phyloP scores from a whole-genome alignment of 2,329 filamentous ascomycete species.

The Trichophyton simii region DNA sequence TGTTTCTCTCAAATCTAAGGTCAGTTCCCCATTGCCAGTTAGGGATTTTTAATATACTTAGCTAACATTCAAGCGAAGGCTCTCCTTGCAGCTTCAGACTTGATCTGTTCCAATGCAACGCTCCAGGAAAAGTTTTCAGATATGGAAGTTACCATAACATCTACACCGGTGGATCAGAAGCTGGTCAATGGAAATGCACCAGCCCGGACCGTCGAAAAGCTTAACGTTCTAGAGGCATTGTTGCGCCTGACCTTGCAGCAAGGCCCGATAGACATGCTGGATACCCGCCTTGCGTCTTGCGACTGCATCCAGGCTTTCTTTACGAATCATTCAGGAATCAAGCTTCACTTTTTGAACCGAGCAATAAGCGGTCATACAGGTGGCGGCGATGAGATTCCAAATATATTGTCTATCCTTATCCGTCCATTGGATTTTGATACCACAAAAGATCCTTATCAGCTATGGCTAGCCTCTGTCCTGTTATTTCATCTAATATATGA shows the following conservation, averaged over 20 bases:
- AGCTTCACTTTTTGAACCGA: conserved; percentile 70
- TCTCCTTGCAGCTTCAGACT: conserved; percentile 70
- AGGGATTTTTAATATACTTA: not conserved
- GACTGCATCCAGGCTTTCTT: conserved; percentile 92
- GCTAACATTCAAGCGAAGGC: conserved; percentile 41
- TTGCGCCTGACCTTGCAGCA: conserved; percentile 67
- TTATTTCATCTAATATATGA: conserved; percentile 77
- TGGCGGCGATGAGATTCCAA: conserved; percentile 69
- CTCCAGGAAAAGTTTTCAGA: conserved; percentile 86
- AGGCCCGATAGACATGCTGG: conserved; percentile 54
- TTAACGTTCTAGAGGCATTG: conserved; percentile 89
- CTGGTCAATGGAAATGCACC: conserved; percentile 25
- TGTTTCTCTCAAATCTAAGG: conserved; percentile 69
- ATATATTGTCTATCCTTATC: conserved; percentile 74
- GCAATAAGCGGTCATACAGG: conserved; percentile 78
- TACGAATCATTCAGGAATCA: conserved; percentile 64
- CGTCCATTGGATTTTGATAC: conserved; percentile 49
- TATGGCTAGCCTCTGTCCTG: conserved; percentile 81
- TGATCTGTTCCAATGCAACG: conserved; percentile 66
- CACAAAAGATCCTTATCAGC: conserved; percentile 68
- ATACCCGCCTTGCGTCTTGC: conserved; percentile 72
- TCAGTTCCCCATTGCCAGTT: conserved; percentile 24
- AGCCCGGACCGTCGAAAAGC: conserved; percentile 43
- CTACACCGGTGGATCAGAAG: conserved; percentile 19
- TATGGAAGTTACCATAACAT: conserved; percentile 50